Evolutionary conservation across 2,329 filamentous ascomycete genomes (phyloP), one percentile per base, ranked within the genome.

Genomic region (Nothomitra cinnamomea): DNA sequence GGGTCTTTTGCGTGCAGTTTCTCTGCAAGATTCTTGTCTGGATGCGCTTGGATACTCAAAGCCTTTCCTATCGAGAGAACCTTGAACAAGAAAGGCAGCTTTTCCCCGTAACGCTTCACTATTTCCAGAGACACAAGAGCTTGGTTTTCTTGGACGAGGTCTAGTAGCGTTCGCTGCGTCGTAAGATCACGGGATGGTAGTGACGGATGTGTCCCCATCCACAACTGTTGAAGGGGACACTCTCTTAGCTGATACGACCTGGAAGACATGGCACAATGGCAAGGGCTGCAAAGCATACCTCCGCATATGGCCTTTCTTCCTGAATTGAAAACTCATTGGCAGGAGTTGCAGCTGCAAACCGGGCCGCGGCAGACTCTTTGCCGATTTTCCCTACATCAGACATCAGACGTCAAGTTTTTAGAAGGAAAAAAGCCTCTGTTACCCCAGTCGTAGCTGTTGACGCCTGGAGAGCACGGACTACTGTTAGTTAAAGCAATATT

Each of bases 371-470:
- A 49, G 90, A 96, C 55, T 85, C 78, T 57, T 78, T 78, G 62
- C 92, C 92, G 64, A 88, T 78, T 75, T 98, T 98, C 60, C 90
- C 79, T 82, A 60, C 49, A 58, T 32, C 45, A 19, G n/a, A 28
- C n/a, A 24, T 57, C 32, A 53, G 53, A 17, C 25, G 28, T 40
- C 28, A 45, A 41, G 25, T 25, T 17, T 5, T 6, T 25, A 15
- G 22, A 17, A n/a, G 17, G 17, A 17, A 21, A 24, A n/a, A 7
- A 32, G n/a, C 2, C n/a, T 19, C 45, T 25, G 28, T 60, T 69
- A 81, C 79, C 92, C 92, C 92, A 98, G 72, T 95, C 92, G 67
- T 98, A 98, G 69, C 89, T 95, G 70, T 96, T 96, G 64, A 94
- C 87, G 64, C 90, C 92, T 83, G 57, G n/a, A 32, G 28, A 38